A percentile compares a stretch with the other conserved stretches of the same genome.
Conservation (phyloP, 768 basidiomycete genomes). For the Paxillus involutus region DNA sequence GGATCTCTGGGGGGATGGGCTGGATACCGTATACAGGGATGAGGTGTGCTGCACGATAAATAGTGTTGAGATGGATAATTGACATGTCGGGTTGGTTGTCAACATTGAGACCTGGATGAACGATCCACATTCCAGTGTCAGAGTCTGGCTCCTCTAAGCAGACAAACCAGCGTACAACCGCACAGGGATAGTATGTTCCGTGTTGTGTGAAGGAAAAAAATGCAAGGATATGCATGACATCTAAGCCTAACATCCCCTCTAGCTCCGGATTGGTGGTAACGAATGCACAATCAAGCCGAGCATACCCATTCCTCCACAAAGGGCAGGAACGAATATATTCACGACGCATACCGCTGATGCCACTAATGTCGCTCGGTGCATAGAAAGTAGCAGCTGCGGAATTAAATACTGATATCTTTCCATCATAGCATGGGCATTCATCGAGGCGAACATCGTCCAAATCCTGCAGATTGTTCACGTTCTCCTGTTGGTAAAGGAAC, state of each 20-base stretch:
- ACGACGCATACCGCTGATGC: neutral
- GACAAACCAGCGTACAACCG: neutral
- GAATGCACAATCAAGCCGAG: too few species aligned
- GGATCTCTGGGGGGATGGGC: too few species aligned
- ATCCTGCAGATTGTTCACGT: too few species aligned
- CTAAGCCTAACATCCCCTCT: too few species aligned
- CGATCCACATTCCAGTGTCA: neutral
- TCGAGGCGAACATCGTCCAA: neutral
- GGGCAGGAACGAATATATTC: neutral
- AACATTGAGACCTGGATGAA: neutral
- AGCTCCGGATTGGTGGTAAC: too few species aligned
- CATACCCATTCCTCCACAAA: neutral
- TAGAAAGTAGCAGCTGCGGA: neutral
- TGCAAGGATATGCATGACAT: too few species aligned
- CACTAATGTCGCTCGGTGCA: neutral
- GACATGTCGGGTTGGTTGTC: neutral
- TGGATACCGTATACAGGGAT: neutral
- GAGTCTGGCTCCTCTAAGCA: neutral
- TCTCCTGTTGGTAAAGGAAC: too few species aligned
- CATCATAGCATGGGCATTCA: neutral
- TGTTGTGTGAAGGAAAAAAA: neutral
- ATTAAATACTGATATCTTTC: too few species aligned
- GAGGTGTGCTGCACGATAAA: neutral
- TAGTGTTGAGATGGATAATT: neutral
- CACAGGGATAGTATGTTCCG: neutral